Base-by-base conservation (phyloP, 148 eudicot genomes). In the Talinum fruticosum region DNA sequence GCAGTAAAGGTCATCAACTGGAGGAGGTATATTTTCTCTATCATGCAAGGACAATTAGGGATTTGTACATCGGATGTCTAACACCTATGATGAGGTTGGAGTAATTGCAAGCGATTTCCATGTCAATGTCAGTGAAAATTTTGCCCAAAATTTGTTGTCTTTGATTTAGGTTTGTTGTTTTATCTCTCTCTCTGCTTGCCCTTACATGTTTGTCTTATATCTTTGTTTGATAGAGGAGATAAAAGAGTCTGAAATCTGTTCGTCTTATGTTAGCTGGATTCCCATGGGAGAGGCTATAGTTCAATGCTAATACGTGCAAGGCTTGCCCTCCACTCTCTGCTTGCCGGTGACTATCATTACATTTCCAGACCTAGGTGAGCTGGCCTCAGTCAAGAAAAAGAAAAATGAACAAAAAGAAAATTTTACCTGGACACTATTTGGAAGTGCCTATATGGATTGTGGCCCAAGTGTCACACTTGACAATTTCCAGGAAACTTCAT, bases 1-100 rank as follows among this genome's bases (percentile, higher is more conserved):
- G 86, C 80, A 85, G 44, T 69, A 92, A 88, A 87, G 98, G 97
- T 53, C 85, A 92, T 79, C 90, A 89, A 74, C 77, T 87, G 72
- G 87, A 85, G 41, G 94, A 94, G 94, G 98, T 94, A 86, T 61
- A 36, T 29, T 67, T 51, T 79, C 10, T 38, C 65, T 44, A 16
- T 47, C 44, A 35, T 49, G 67, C 15, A 47, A 66, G 23, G 28
- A 36, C 69, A 34, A 51, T 15, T 0, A 41, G 47, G 47, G 47
- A 41, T 14, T n/a, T 41, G 47, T 41, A 41, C 13, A 41, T 12
- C 12, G 47, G 47, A 41, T 69, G 37, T 0, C n/a, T 36, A 49
- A 36, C 24, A 67, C 38, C 30, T 37, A 62, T 13, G 35, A 26
- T 29, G 8, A 65, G 68, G 24, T 33, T 67, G 34, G 34, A 67